Percentiles rank a stretch among this genome's conserved stretches.
These are phyloP conservation scores for Erysimum pusillum DNA, from an alignment of 441 rosid genomes.

Conservation along the genomic window DNA sequence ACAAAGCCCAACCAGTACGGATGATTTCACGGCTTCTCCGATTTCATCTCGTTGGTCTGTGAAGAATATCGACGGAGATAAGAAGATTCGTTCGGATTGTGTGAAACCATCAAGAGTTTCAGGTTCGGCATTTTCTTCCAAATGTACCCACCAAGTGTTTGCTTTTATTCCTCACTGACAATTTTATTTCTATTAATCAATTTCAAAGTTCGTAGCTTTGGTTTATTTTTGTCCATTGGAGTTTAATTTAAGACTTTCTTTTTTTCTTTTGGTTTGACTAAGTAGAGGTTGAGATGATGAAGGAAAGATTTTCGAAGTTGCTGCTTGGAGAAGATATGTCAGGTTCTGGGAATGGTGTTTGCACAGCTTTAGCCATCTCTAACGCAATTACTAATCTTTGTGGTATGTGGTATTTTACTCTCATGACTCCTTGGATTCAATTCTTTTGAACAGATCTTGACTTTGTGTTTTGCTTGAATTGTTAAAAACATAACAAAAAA, in stretches of 20 bases:
- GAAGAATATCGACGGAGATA: slow-evolving; percentile 53
- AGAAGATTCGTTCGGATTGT: slow-evolving; percentile 48
- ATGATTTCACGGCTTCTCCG: slow-evolving; percentile 67
- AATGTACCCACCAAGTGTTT: slow-evolving; percentile 44
- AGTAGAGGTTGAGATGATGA: slow-evolving; percentile 93
- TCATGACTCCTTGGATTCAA: slow-evolving; percentile 20
- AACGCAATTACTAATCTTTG: slow-evolving; percentile 98
- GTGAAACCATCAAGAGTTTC: slow-evolving; percentile 64
- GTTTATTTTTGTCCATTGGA: background rate
- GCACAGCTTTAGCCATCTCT: slow-evolving; percentile 89
- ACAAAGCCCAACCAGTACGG: slow-evolving; percentile 70
- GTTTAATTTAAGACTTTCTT: background rate
- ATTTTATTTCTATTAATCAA: background rate
- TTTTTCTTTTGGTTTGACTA: slow-evolving; percentile 5
- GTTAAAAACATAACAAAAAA: slow-evolving; percentile 37
- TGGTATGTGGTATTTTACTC: slow-evolving; percentile 57
- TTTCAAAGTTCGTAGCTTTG: slow-evolving; percentile 28
- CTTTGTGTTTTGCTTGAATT: slow-evolving; percentile 36
- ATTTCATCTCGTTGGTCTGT: slow-evolving; percentile 65
- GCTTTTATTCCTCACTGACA: slow-evolving; percentile 38
- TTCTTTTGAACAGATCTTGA: slow-evolving; percentile 21
- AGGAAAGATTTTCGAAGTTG: slow-evolving; percentile 92
- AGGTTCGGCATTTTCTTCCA: slow-evolving; percentile 51
- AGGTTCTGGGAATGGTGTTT: slow-evolving; percentile 96
- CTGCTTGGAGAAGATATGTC: slow-evolving; percentile 99